Conservation (phyloP, 495 filamentous ascomycete genomes). For the Elasticomyces elasticus region DNA sequence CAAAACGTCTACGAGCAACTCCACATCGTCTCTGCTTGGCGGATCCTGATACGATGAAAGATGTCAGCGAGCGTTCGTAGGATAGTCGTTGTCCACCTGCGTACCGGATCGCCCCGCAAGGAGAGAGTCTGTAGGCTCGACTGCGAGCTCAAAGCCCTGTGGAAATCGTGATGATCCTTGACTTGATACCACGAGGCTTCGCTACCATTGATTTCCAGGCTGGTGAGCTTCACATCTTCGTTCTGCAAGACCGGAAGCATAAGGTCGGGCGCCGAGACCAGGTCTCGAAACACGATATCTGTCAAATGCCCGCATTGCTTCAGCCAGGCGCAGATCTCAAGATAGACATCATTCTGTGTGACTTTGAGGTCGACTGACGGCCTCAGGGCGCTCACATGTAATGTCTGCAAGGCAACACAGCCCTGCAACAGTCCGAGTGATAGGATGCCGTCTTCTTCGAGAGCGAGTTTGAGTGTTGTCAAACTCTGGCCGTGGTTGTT, state of each 20-base stretch:
- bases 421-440: conserved; percentile 40
- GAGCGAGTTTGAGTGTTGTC: conserved; percentile 44
- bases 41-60: no score
- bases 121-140: conserved; percentile 36
- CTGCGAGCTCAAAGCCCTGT: conserved; percentile 43
- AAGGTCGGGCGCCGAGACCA: conserved; percentile 44
- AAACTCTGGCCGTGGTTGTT: conserved; percentile 48
- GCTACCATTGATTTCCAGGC: conserved; percentile 35
- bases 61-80: no score
- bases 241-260: conserved; percentile 45
- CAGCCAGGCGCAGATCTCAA: conserved; percentile 46
- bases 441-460: conserved; percentile 40
- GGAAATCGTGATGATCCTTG: conserved; percentile 38
- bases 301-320: conserved; percentile 45
- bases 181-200: conserved; percentile 34
- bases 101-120: conserved; percentile 39
- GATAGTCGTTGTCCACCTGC: no score
- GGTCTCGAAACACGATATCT: conserved; percentile 39
- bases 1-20: conserved; percentile 41
- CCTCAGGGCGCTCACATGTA: conserved; percentile 39
- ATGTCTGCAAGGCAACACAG: conserved; percentile 43
- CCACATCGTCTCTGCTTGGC: conserved; percentile 36
- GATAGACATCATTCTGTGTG: conserved; percentile 40
- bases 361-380: conserved; percentile 34
- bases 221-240: conserved; percentile 39